These are phyloP conservation scores for Azolla pinnata DNA, from an alignment of 75 land plant species.

Conservation along the genomic window DNA sequence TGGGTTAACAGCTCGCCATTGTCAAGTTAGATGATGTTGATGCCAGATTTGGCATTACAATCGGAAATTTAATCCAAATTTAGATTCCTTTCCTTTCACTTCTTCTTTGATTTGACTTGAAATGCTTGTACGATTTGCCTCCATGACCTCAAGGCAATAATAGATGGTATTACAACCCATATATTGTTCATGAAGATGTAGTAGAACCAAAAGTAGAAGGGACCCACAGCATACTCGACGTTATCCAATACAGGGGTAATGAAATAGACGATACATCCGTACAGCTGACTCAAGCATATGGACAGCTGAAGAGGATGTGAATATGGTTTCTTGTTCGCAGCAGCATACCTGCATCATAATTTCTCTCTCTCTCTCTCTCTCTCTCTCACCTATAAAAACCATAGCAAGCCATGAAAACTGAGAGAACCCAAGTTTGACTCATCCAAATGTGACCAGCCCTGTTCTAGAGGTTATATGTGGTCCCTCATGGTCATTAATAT, in stretches of 20 bases:
- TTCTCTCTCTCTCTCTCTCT: conserved; percentile 3
- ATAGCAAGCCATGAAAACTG: too few relatives aligned
- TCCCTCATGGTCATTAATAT: too few relatives aligned
- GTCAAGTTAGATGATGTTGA: too few relatives aligned
- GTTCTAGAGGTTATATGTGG: too few relatives aligned
- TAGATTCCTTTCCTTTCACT: too few relatives aligned
- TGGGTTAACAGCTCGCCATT: too few relatives aligned
- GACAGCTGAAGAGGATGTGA: conserved; percentile 61
- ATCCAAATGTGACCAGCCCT: too few relatives aligned
- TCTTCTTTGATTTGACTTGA: conserved; percentile 24
- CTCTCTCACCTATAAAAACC: too few relatives aligned
- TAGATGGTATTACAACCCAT: conserved; percentile 61
- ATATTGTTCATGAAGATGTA: conserved; percentile 52
- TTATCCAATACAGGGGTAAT: conserved; percentile 52
- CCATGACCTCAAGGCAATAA: conserved; percentile 62
- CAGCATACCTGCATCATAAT: conserved; percentile 63
- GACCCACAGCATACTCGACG: conserved; percentile 39
- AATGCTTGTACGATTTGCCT: conserved; percentile 47
- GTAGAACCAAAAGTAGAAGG: conserved; percentile 62
- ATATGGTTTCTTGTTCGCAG: conserved; percentile 58
- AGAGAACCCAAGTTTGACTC: too few relatives aligned
- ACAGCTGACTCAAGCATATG: conserved; percentile 59
- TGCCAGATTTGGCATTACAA: too few relatives aligned
- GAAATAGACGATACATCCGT: conserved; percentile 64
- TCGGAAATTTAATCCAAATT: too few relatives aligned